A percentile compares a stretch with the other conserved stretches of the same genome.
phyloP scores from a whole-genome alignment of 1,284 basidiomycete species.

The Ganoderma lingzhi region DNA sequence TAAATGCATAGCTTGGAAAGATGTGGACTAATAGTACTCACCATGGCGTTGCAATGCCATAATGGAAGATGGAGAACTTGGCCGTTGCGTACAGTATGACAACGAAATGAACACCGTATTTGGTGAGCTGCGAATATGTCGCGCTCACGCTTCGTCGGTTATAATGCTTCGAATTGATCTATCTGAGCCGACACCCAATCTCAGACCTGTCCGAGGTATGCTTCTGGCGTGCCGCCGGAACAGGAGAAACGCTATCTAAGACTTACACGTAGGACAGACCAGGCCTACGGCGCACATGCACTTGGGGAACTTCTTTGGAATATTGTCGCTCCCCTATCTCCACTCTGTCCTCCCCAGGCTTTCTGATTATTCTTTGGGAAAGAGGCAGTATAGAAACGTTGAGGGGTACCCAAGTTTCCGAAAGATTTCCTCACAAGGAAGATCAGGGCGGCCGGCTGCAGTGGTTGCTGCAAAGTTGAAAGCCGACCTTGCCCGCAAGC shows the following conservation, averaged over 20 bases:
- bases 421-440: background rate
- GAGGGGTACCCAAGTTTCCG: background rate
- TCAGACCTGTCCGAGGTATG: background rate
- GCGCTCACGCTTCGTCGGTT: background rate
- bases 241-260: background rate
- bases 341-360: background rate
- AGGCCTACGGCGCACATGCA: background rate
- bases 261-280: background rate
- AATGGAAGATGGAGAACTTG: background rate
- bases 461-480: background rate
- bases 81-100: background rate
- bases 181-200: constrained; percentile 1
- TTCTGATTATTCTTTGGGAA: background rate
- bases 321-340: background rate
- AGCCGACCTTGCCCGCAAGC: background rate
- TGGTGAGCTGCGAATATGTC: background rate
- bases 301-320: background rate
- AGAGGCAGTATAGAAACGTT: background rate
- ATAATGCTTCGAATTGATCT: background rate
- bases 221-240: constrained; percentile 1
- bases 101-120: background rate
- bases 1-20: background rate
- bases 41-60: background rate
- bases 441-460: background rate
- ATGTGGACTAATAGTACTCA: background rate